phyloP scores from a whole-genome alignment of 345 rosid genomes.

The Salix dunnii region DNA sequence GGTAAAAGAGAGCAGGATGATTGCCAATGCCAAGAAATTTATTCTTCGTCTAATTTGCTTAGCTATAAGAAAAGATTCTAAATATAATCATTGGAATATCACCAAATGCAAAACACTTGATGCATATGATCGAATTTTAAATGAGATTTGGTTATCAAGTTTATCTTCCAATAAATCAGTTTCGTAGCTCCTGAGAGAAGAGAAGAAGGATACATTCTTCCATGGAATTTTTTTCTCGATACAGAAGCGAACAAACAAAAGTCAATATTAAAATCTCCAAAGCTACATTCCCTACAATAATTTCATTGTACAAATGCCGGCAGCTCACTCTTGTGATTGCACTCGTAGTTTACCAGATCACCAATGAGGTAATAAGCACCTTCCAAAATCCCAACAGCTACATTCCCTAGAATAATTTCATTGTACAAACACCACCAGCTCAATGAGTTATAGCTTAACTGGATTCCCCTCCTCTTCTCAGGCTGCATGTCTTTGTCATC shows the following conservation, averaged over 20 bases:
- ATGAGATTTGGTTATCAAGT: not conserved
- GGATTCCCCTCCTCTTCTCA: conserved; percentile 69
- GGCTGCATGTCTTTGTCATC: conserved; percentile 37
- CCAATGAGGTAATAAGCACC: too few relatives aligned
- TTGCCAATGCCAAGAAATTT: not conserved
- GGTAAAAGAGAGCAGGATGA: conserved; percentile 9
- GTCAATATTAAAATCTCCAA: not conserved
- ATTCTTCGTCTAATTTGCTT: not conserved
- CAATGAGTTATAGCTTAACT: conserved; percentile 11
- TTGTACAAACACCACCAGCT: not conserved
- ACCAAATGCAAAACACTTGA: not conserved
- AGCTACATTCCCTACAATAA: too few relatives aligned
- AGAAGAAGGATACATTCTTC: not conserved
- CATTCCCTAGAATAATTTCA: not conserved
- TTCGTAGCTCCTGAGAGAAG: not conserved
- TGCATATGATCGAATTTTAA: not conserved
- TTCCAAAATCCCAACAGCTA: not conserved
- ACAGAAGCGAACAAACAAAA: not conserved
- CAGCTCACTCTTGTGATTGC: too few relatives aligned
- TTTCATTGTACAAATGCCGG: too few relatives aligned
- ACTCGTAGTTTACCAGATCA: too few relatives aligned
- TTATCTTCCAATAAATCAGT: not conserved
- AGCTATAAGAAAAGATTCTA: not conserved
- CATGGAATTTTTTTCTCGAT: not conserved
- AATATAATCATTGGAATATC: not conserved